Evolutionary conservation across 164 flowering plant genomes (phyloP).

Genomic region (Vitis labrusca): DNA sequence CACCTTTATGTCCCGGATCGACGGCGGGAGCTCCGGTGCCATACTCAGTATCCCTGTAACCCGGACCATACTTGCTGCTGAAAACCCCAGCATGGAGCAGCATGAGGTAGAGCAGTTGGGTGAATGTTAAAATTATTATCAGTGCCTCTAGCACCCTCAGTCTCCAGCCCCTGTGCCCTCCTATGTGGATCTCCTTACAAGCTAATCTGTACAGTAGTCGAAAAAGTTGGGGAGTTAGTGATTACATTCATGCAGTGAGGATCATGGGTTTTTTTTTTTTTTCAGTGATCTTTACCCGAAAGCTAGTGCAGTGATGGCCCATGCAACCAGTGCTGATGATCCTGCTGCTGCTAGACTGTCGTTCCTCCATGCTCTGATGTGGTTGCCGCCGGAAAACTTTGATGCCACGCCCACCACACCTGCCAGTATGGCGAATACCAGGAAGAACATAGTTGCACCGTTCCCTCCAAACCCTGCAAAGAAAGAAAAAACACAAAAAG

Average conservation of each 20-base stretch:
- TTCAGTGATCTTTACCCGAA: constrained; percentile 51
- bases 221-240: too few relatives aligned
- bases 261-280: background rate
- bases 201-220: constrained; percentile 49
- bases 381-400: constrained; percentile 69
- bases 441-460: constrained; percentile 60
- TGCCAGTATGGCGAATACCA: constrained; percentile 63
- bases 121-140: constrained; percentile 59
- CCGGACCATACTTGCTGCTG: constrained; percentile 76
- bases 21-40: constrained; percentile 27
- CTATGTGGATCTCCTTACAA: constrained; percentile 76
- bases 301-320: constrained; percentile 87
- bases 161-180: constrained; percentile 91
- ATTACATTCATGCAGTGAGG: background rate
- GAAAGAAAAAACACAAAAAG: too few relatives aligned
- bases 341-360: constrained; percentile 85
- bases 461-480: constrained; percentile 54
- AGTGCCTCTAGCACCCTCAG: constrained; percentile 71
- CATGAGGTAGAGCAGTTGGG: constrained; percentile 61
- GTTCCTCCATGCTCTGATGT: constrained; percentile 76
- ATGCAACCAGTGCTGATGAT: constrained; percentile 60
- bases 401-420: constrained; percentile 66
- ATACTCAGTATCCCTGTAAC: constrained; percentile 64
- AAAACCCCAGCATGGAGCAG: constrained; percentile 70
- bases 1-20: constrained; percentile 31